These are phyloP conservation scores for Diversispora epigaea DNA, from an alignment of 192 early-diverging fungal genomes.

Conservation along the genomic window DNA sequence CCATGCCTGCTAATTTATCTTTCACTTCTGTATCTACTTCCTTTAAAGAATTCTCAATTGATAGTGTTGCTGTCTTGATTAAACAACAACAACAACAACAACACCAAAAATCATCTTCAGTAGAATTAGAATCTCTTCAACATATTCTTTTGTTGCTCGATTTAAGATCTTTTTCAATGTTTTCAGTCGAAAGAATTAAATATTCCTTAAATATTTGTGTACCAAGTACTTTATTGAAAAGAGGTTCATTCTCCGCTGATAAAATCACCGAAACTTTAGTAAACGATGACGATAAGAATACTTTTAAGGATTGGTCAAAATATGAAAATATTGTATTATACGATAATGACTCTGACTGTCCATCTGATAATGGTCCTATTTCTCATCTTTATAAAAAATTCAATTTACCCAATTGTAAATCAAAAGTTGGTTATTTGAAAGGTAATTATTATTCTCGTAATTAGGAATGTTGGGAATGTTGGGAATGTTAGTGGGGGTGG, in stretches of 20 bases:
- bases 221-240: slow-evolving; percentile 72
- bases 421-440: slow-evolving; percentile 45
- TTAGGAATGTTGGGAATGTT: background rate
- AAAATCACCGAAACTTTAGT: slow-evolving; percentile 60
- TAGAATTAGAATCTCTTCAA: background rate
- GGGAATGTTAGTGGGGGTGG: background rate
- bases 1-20: background rate
- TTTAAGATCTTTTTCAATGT: slow-evolving; percentile 64
- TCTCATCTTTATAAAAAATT: slow-evolving; percentile 63
- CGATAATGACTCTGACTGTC: slow-evolving; percentile 55
- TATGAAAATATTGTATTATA: slow-evolving; percentile 67
- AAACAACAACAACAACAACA: background rate
- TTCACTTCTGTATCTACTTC: background rate
- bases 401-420: slow-evolving; percentile 50
- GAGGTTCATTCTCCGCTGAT: slow-evolving; percentile 62
- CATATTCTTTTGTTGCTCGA: slow-evolving; percentile 61
- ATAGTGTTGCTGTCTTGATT: background rate
- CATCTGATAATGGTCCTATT: slow-evolving; percentile 51
- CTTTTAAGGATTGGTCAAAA: slow-evolving; percentile 54
- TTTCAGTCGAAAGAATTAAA: slow-evolving; percentile 51
- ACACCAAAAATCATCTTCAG: background rate
- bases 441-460: slow-evolving; percentile 37
- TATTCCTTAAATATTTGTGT: slow-evolving; percentile 66
- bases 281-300: slow-evolving; percentile 47
- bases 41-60: background rate